Evolutionary conservation across 768 basidiomycete genomes (phyloP), one percentile per base, ranked within the genome.

Genomic region (Suillus subaureus): DNA sequence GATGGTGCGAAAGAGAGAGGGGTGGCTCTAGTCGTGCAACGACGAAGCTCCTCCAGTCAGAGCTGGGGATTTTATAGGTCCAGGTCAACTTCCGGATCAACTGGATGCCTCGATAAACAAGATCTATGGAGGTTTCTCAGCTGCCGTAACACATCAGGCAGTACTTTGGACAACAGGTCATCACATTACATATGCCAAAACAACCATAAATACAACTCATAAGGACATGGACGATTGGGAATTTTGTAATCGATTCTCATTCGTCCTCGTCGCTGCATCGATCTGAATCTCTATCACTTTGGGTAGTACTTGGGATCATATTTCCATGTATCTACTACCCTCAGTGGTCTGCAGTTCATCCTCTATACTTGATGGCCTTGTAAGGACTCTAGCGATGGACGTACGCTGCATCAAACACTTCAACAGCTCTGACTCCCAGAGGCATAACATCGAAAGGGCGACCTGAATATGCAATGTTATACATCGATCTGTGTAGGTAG

Each of bases 371-470:
- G 31, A 31, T 31, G 31, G 31, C 31, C 31, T 31, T 31, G 31
- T 31, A 31, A 31, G 31, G 31, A 31, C 31, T 31, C 31, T 31
- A 31, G 31, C 31, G 31, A 33, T 3, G 31, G 31, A 33, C 31
- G 31, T 33, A 33, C 31, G 5, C 31, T 33, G 31, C 31, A 33
- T 33, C 31, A 33, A 33, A 33, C 31, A 33, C 31, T 33, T 33
- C 31, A 33, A 6, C 31, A 6, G 6, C 6, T 33, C 31, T 6
- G 31, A 6, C 31, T 33, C 31, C 31, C 31, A 21, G 13, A 39
- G 33, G 70, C 91, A 93, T 70, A 94, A 94, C 72, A 93, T 92
- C 92, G 3, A 93, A 94, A 12, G 35, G 31, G 31, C 31, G 31
- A 58, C 90, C 90, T 1, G 93, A 94, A 74, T 91, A 94, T 74